These are phyloP conservation scores for Candida sakaeoensis DNA, from an alignment of 805 yeast genomes.

Conservation along the genomic window DNA sequence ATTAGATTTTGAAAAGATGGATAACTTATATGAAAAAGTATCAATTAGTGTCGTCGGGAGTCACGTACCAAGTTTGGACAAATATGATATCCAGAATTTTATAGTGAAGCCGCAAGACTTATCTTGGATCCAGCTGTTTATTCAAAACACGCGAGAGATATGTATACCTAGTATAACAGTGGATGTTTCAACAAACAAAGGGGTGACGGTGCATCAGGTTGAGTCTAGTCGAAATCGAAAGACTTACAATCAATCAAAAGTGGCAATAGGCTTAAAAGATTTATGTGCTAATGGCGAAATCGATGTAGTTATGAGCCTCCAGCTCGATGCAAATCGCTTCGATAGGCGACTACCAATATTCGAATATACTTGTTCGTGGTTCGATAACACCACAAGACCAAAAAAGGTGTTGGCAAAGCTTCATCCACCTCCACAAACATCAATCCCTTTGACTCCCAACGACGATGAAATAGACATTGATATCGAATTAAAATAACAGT, in stretches of 20 bases:
- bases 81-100: slow-evolving; percentile 14
- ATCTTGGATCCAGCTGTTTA: slow-evolving; percentile 12
- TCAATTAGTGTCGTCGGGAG: slow-evolving; percentile 23
- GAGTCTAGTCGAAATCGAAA: slow-evolving; percentile 22
- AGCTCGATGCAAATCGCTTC: slow-evolving; percentile 1
- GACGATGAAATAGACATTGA: slow-evolving; percentile 7
- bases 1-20: neutral
- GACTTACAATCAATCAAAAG: slow-evolving; percentile 8
- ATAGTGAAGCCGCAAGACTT: too few species aligned
- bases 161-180: slow-evolving; percentile 21
- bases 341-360: slow-evolving; percentile 4
- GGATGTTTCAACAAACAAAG: slow-evolving; percentile 15
- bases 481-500: neutral
- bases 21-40: slow-evolving; percentile 14
- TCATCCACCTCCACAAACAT: neutral
- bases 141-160: slow-evolving; percentile 15
- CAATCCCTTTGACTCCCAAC: slow-evolving; percentile 3
- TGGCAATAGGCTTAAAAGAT: slow-evolving; percentile 14
- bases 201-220: slow-evolving; percentile 16
- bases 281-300: slow-evolving; percentile 14
- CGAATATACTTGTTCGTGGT: slow-evolving; percentile 7
- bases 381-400: slow-evolving; percentile 3
- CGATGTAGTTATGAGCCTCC: slow-evolving; percentile 14
- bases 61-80: neutral
- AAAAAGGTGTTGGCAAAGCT: neutral